Evolutionary conservation across 2,329 filamentous ascomycete species (phyloP).

Genomic region (Rhexocercosporidium sp.): DNA sequence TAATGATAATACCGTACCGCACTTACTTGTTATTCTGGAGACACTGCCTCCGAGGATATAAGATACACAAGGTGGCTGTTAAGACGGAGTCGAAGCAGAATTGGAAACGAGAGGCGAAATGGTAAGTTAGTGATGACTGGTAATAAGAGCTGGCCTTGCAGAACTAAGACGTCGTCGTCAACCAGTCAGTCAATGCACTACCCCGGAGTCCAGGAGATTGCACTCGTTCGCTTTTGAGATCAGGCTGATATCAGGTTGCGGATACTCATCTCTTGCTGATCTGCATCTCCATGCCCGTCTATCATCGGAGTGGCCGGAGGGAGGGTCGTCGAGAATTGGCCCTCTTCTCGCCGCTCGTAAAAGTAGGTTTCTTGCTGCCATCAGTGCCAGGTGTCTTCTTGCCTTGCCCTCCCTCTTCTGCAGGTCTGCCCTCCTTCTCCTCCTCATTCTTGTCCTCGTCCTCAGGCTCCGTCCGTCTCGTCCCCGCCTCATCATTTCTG

Average conservation of each 20-base stretch:
- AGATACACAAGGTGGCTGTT: background rate
- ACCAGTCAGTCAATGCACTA: background rate
- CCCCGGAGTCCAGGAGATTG: background rate
- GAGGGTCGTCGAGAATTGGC: constrained; percentile 1
- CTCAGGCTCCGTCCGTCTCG: too few species aligned
- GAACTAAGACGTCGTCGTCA: background rate
- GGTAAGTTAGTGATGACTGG: background rate
- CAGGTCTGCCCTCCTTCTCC: too few species aligned
- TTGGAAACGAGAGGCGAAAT: constrained; percentile 7
- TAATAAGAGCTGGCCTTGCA: constrained; percentile 8
- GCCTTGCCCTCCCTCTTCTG: too few species aligned
- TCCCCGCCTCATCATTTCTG: too few species aligned
- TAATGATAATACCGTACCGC: background rate
- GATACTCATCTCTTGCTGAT: background rate
- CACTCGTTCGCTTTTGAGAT: background rate
- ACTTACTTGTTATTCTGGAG: background rate
- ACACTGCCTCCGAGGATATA: constrained; percentile 5
- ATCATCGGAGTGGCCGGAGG: constrained; percentile 5
- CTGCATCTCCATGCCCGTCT: background rate
- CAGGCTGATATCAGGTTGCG: background rate
- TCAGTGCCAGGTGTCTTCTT: too few species aligned
- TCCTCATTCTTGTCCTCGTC: too few species aligned
- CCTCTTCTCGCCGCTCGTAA: background rate
- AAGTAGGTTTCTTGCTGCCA: background rate
- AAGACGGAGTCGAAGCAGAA: too few species aligned